Conservation (phyloP, 2,329 filamentous ascomycete species). For the Colletotrichum truncatum region DNA sequence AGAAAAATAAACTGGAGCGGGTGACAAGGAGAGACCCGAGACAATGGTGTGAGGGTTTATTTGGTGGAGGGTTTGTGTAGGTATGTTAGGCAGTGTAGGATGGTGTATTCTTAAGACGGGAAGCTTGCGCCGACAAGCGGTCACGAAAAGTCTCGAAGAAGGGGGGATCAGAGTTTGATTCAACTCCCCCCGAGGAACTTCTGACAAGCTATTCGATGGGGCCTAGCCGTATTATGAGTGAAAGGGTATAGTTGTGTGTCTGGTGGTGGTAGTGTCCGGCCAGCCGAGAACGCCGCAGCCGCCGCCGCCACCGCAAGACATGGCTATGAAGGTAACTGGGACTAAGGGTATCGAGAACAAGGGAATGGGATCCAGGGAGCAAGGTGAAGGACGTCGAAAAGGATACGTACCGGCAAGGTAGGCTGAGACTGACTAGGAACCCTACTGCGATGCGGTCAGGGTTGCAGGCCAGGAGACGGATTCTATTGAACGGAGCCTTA, state of each 20-base stretch:
- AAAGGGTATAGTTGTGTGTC: constrained; percentile 16
- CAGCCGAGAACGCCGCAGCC: background rate
- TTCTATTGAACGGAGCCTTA: too few relatives aligned
- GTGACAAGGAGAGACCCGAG: constrained; percentile 22
- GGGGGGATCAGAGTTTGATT: constrained; percentile 6
- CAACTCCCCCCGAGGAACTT: background rate
- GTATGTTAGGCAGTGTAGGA: background rate
- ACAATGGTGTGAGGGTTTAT: constrained; percentile 23
- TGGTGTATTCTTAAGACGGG: background rate
- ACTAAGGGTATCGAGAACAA: constrained; percentile 5
- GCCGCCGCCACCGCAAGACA: background rate
- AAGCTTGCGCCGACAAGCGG: constrained; percentile 15
- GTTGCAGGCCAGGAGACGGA: background rate
- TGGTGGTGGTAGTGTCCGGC: constrained; percentile 2
- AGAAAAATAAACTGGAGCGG: constrained; percentile 8
- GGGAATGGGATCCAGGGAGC: constrained; percentile 1
- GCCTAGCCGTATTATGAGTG: constrained; percentile 10
- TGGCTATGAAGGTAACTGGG: background rate
- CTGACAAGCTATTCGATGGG: constrained; percentile 1
- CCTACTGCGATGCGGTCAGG: background rate
- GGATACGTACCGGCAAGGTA: constrained; percentile 17
- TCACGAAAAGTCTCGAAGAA: constrained; percentile 9
- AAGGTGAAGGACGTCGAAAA: background rate
- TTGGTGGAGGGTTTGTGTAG: constrained; percentile 6
- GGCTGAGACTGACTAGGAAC: background rate